Base-by-base conservation (phyloP, 768 basidiomycete species). In the Baorangia bicolor region DNA sequence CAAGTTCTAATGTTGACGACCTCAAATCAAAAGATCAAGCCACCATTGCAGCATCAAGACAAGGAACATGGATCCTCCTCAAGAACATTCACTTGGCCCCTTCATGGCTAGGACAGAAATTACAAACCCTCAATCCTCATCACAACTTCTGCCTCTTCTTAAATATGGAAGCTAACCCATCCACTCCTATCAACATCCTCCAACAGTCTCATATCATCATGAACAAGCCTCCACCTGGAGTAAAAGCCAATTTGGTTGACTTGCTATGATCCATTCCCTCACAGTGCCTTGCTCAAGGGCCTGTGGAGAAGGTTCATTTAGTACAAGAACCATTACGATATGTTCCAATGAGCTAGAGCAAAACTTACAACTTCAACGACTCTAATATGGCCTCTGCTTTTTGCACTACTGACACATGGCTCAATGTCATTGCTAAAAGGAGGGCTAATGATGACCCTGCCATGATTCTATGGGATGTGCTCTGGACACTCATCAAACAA, bases 81-180 rank as follows among this genome's bases (percentile, higher is more conserved):
- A 98, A 98, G 79, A 99, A 99, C 60, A 94, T 96, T 18, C 95
- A 98, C 68, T 83, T 99, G 41, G 93, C 96, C 1, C 91, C 96
- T 16, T 86, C 88, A 9, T 99, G 97, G 97, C 82, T 99, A 5
- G 91, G 91, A 53, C 93, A 94, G 80, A 92, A 94, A 62, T 74
- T 99, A 28, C 95, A 98, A 65, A 95, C 90, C 0, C 80, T 98
- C 53, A 89, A 86, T 63, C 88, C 96, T 21, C 82, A 95, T 68
- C 87, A 86, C 57, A 88, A 82, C 69, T 99, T 98, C 92, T 86
- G 97, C 21, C 81, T 98, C 23, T 99, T 98, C 84, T 78, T 99
- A 49, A 98, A 96, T 2, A 93, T 98, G 94, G 97, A 98, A 75
- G 92, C 92, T 25, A 96, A 92, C 69, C 91, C 91, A 25, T 82